These are phyloP conservation scores for Ceratobasidium sp. DNA, from an alignment of 1,284 basidiomycete genomes.

Conservation along the genomic window DNA sequence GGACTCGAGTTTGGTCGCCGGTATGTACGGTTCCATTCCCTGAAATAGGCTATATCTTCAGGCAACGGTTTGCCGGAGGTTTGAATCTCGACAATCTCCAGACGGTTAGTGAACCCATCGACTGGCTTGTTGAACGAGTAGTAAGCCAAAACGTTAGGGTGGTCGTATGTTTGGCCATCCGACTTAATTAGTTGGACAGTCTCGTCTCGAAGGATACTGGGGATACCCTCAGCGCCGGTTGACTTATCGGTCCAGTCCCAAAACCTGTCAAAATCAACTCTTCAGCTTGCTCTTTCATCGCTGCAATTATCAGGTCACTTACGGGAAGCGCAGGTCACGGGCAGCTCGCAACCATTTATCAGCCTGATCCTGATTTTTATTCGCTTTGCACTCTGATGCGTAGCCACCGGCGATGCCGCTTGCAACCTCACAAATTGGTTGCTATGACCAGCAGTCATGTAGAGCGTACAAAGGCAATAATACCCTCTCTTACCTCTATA, in stretches of 20 bases:
- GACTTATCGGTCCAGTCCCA: conserved; percentile 46
- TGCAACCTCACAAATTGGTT: conserved; percentile 17
- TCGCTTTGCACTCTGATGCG: conserved; percentile 14
- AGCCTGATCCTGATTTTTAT: background rate
- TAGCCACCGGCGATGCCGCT: conserved; percentile 31
- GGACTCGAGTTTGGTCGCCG: conserved; percentile 39
- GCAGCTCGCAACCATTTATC: conserved; percentile 45
- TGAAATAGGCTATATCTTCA: conserved; percentile 25
- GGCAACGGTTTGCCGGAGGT: background rate
- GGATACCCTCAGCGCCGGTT: conserved; percentile 32
- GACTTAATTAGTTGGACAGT: background rate
- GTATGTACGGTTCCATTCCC: conserved; percentile 45
- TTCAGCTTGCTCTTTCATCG: background rate
- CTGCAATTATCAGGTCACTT: background rate
- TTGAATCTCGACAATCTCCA: conserved; percentile 28
- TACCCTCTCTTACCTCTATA: conserved; percentile 35
- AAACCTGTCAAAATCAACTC: conserved; percentile 12
- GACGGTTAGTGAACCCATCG: conserved; percentile 13
- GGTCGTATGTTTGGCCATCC: background rate
- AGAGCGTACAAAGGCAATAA: background rate
- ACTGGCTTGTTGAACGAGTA: conserved; percentile 34
- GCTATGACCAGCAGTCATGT: conserved; percentile 1
- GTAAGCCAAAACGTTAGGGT: conserved; percentile 25
- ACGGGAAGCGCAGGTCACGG: conserved; percentile 46
- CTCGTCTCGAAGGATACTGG: conserved; percentile 13